A percentile compares a stretch with the other conserved stretches of the same genome.
Evolutionary conservation across 371 early-diverging fungal genomes (phyloP).

Genomic region (Lichtheimia hyalospora): DNA sequence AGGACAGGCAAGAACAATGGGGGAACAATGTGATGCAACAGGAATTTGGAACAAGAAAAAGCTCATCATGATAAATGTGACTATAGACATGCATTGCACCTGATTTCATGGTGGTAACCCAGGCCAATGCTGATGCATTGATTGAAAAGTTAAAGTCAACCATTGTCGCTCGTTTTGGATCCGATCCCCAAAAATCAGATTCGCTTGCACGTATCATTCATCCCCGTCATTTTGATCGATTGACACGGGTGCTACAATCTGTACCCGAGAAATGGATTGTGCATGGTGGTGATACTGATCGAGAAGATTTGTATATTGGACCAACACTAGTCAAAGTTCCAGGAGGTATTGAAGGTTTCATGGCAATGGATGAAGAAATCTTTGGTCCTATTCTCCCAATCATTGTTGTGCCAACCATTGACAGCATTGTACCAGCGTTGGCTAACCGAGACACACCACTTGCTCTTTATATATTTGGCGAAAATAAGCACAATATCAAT

Average conservation of each 20-base stretch:
- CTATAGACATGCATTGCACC: conserved; percentile 81
- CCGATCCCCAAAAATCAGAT: conserved; percentile 40
- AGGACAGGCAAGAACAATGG: conserved; percentile 46
- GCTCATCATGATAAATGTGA: background rate
- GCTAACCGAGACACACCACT: background rate
- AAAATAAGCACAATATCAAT: background rate
- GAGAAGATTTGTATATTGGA: conserved; percentile 59
- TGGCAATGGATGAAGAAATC: conserved; percentile 73
- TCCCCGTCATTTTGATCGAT: conserved; percentile 67
- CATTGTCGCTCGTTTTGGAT: conserved; percentile 49
- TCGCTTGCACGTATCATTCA: conserved; percentile 74
- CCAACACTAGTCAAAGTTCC: conserved; percentile 67
- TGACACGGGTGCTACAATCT: conserved; percentile 55
- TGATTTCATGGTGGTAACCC: conserved; percentile 79
- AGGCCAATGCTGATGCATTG: conserved; percentile 52
- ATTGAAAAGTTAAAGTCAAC: conserved; percentile 43
- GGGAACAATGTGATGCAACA: too few relatives aligned
- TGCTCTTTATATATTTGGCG: conserved; percentile 1
- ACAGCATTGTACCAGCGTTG: background rate
- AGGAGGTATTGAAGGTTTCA: conserved; percentile 31
- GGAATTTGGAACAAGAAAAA: background rate
- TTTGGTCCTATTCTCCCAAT: conserved; percentile 43
- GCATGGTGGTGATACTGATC: conserved; percentile 60
- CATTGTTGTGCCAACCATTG: background rate
- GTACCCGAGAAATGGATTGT: conserved; percentile 44